Percentiles rank a stretch among this genome's conserved stretches.
phyloP scores from a whole-genome alignment of 805 yeast genomes.

The Candida tammaniensis region DNA sequence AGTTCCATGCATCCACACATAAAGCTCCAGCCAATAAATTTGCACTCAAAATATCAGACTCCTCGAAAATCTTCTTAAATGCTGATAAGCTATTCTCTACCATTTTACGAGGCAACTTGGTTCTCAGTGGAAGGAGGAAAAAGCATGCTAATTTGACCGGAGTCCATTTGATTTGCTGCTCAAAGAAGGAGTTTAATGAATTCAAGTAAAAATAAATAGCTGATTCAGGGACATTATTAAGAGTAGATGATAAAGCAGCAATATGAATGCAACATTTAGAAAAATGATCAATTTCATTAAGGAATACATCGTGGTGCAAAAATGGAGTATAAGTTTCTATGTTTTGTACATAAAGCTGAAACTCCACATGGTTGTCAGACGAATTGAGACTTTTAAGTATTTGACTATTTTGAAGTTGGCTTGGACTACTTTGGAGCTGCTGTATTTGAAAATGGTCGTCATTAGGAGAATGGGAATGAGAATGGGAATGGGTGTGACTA shows the following conservation, averaged over 20 bases:
- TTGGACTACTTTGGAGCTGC: no score
- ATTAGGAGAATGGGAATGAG: no score
- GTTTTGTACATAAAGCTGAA: slow-evolving; percentile 10
- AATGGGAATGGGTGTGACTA: no score
- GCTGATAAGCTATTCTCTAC: slow-evolving; percentile 10
- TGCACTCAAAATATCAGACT: slow-evolving; percentile 4
- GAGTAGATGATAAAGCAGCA: slow-evolving; percentile 13
- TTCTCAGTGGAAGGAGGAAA: slow-evolving; percentile 17
- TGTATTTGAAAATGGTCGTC: background rate
- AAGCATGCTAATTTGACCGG: slow-evolving; percentile 15
- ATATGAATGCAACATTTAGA: slow-evolving; percentile 18
- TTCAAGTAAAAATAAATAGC: slow-evolving; percentile 9
- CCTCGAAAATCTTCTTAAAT: slow-evolving; percentile 13
- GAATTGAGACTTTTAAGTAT: no score
- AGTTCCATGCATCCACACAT: slow-evolving; percentile 17
- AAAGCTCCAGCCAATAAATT: slow-evolving; percentile 17
- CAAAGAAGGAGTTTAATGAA: slow-evolving; percentile 5
- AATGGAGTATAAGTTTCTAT: slow-evolving; percentile 20
- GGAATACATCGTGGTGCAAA: slow-evolving; percentile 13
- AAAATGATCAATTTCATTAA: slow-evolving; percentile 12
- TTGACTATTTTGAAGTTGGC: no score
- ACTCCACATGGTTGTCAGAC: slow-evolving; percentile 3
- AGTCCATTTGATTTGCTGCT: slow-evolving; percentile 14
- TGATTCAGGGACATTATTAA: slow-evolving; percentile 9
- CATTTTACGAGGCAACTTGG: slow-evolving; percentile 5